phyloP scores from a whole-genome alignment of 129 eudicot species.

The Tagetes erecta region DNA sequence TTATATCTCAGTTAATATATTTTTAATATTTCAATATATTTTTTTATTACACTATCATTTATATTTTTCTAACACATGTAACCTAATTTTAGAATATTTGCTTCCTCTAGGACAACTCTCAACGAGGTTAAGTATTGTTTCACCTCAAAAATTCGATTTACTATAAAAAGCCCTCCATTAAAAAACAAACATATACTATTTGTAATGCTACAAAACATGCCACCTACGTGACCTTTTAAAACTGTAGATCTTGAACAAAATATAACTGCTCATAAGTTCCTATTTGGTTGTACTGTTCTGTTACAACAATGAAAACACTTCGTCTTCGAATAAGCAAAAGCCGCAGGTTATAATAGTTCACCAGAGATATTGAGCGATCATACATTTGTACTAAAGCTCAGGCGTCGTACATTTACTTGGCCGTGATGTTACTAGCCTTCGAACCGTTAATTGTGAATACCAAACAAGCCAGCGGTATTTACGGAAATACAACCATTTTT shows the following conservation, averaged over 20 bases:
- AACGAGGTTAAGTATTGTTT: too few species aligned
- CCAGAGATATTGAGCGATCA: not conserved
- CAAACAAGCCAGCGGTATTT: not conserved
- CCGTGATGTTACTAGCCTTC: not conserved
- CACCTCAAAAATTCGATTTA: too few species aligned
- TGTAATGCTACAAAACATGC: not conserved
- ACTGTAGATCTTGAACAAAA: not conserved
- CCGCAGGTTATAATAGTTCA: not conserved
- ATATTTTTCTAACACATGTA: too few species aligned
- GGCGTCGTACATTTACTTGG: not conserved
- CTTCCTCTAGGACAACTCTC: too few species aligned
- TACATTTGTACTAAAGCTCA: not conserved
- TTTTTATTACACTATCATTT: too few species aligned
- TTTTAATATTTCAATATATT: too few species aligned
- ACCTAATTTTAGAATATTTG: too few species aligned
- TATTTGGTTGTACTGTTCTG: not conserved
- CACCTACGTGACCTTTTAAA: not conserved
- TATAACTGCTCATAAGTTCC: not conserved
- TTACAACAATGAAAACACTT: constrained; percentile 5
- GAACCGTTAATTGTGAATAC: not conserved
- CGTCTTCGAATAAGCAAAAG: not conserved
- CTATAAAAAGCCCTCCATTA: too few species aligned
- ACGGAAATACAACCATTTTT: not conserved
- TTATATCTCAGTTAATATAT: too few species aligned
- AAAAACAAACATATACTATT: not conserved